phyloP scores from a whole-genome alignment of 208 protist species.

The Acanthamoeba triangularis region DNA sequence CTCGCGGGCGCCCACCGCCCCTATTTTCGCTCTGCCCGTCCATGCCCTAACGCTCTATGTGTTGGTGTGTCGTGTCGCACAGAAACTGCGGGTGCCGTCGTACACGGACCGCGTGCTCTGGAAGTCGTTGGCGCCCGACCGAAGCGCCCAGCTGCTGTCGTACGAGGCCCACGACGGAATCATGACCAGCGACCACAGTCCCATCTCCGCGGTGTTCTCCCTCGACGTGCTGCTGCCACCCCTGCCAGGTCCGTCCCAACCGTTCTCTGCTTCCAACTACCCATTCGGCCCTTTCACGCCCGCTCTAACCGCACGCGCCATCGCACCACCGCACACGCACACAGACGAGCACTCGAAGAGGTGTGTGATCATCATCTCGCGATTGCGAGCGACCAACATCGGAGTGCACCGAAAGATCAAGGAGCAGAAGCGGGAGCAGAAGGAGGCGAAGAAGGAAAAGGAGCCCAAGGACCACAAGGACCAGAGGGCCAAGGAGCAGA shows the following conservation, averaged over 20 bases:
- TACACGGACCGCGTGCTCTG: constrained; percentile 69
- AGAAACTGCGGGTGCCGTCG: constrained; percentile 62
- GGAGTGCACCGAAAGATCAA: constrained; percentile 47
- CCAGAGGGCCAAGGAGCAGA: neutral
- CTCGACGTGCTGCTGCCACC: constrained; percentile 35
- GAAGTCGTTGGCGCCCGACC: neutral
- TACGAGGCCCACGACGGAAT: constrained; percentile 29
- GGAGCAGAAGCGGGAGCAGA: constrained; percentile 2
- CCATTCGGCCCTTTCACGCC: neutral
- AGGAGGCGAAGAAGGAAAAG: neutral
- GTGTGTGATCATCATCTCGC: constrained; percentile 69
- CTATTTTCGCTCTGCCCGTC: neutral
- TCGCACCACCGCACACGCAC: neutral
- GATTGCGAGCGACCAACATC: constrained; percentile 51
- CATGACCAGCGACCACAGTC: constrained; percentile 67
- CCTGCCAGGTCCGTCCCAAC: neutral
- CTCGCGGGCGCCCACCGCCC: too few species aligned
- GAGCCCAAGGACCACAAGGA: neutral
- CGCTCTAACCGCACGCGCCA: too few species aligned
- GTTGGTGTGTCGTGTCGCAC: neutral
- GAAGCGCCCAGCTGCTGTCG: neutral
- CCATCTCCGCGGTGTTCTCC: constrained; percentile 43
- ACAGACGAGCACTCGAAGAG: constrained; percentile 12
- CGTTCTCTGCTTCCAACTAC: neutral
- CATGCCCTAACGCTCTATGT: neutral